Conservation (phyloP, 2,329 filamentous ascomycete genomes). For the Botryotinia convoluta region DNA sequence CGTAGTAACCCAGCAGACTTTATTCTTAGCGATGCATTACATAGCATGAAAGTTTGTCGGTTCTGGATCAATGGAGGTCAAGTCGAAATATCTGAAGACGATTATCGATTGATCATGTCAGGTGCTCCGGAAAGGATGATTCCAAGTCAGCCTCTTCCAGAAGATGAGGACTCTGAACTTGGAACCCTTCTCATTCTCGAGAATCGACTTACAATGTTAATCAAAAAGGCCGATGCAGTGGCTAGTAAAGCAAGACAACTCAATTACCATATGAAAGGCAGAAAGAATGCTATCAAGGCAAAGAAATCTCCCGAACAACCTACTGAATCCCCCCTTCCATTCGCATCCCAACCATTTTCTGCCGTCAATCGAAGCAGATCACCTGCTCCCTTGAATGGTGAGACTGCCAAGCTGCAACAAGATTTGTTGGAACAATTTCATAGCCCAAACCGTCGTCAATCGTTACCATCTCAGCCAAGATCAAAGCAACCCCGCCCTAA, state of each 20-base stretch:
- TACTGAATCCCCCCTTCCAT: slow-evolving; percentile 21
- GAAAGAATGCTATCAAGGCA: slow-evolving; percentile 68
- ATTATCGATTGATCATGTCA: slow-evolving; percentile 79
- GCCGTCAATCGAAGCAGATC: slow-evolving; percentile 43
- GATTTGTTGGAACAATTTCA: slow-evolving; percentile 56
- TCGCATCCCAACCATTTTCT: slow-evolving; percentile 32
- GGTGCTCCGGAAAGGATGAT: slow-evolving; percentile 81
- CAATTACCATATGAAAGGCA: slow-evolving; percentile 74
- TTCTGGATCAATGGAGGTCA: slow-evolving; percentile 78
- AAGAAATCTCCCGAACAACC: slow-evolving; percentile 49
- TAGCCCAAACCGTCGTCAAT: slow-evolving; percentile 29
- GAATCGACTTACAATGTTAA: slow-evolving; percentile 71
- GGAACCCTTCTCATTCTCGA: slow-evolving; percentile 82
- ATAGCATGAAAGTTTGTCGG: slow-evolving; percentile 71
- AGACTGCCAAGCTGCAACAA: slow-evolving; percentile 44
- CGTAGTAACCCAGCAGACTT: slow-evolving; percentile 78
- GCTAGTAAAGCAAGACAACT: slow-evolving; percentile 72
- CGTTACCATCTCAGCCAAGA: slow-evolving; percentile 26
- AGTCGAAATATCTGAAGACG: slow-evolving; percentile 84
- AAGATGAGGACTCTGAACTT: slow-evolving; percentile 83
- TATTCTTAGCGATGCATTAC: slow-evolving; percentile 63
- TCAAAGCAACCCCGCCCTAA: slow-evolving; percentile 25
- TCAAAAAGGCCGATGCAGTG: slow-evolving; percentile 75
- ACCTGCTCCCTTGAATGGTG: slow-evolving; percentile 29
- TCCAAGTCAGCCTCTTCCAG: slow-evolving; percentile 74